Evolutionary conservation across 2,329 filamentous ascomycete species (phyloP), one percentile per base, ranked within the genome.

Genomic region (Penicillium concentricum): DNA sequence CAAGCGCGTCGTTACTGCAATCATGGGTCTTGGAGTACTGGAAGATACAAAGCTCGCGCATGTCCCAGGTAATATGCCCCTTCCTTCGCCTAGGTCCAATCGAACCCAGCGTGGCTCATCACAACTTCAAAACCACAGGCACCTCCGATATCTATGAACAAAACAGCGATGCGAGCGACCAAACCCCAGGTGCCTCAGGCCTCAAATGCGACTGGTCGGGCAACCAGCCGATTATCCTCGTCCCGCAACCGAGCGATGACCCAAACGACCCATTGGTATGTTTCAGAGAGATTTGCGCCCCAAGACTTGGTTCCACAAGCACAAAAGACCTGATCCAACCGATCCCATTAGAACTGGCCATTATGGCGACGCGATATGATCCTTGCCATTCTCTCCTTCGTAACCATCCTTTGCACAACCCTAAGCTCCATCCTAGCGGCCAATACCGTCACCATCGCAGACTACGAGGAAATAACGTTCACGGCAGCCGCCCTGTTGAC

Each of bases 241-340:
- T 95, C 5, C 93, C 93, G 5, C 93, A 97, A 69, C 93, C 93
- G 2, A 92, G 88, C 60, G 89, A 96, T 73, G 91, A 96, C 72
- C 91, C 90, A 4, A 93, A 95, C 72, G 92, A 97, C 74, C 92
- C 91, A 30, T 80, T 96, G 64, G 84, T 87, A 81, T 53, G 69
- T 38, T 7, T 18, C 39, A n/a, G 28, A 53, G 76, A 66, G 41
- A 61, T 82, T 81, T 71, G 60, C 10, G 24, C 16, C 15, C 15
- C 5, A 18, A 5, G 2, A 32, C 5, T 10, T 24, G 22, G 24
- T 42, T 43, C 13, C 18, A 38, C 9, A 15, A 24, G 15, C 22
- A 47, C 20, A 22, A 2, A 9, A 9, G 6, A 9, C n/a, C 46
- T 41, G 37, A 42, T 15, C 15, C 9, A 32, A 18, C 32, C 43